Base-by-base conservation (phyloP, 2,329 filamentous ascomycete species). In the Talaromyces amestolkiae region DNA sequence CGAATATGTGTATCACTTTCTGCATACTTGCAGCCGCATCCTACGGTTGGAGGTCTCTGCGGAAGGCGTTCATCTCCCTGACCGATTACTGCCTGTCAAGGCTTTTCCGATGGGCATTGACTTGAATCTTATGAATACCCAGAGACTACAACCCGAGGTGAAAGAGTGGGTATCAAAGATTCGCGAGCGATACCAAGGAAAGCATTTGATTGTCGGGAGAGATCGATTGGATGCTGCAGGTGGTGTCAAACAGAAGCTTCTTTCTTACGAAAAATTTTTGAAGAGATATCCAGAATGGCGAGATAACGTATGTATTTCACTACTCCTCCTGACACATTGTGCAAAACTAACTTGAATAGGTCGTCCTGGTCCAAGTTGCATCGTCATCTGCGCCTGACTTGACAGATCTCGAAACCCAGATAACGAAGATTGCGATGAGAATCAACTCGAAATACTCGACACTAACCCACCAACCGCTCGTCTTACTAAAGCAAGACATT, bases 401-500 rank as follows among this genome's bases (percentile, higher is more conserved):
- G 73, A 87, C 87, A 39, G 93, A 97, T 72, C 85, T 97, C 6
- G 91, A 95, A 72, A 89, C 91, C 0, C 91, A 91, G 1, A 91
- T 97, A 27, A 93, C 91, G 0, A 93, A 97, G 77, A 96, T 98
- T 73, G 92, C 96, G 68, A 96, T 92, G 54, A 87, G 93, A 68
- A 93, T 98, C 75, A 97, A 97, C 76, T 93, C 92, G 0, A 86
- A 87, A 1, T 93, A 93, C 83, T 93, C 93, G 11, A 96, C 92
- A 39, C 82, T 97, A 59, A 91, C 92, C 0, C 94, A 97, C 73
- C 92, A 96, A 72, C 94, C 94, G 0, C 86, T 97, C 11, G 91
- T 97, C 9, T 95, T 97, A 75, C 82, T 97, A 58, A 91, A 94
- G 77, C 93, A 97, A 77, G 94, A 98, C 72, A 96, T 97, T 69